Percentiles rank a stretch among this genome's conserved stretches.
These are phyloP conservation scores for Mrakia gelida DNA, from an alignment of 768 basidiomycete genomes.

Conservation along the genomic window DNA sequence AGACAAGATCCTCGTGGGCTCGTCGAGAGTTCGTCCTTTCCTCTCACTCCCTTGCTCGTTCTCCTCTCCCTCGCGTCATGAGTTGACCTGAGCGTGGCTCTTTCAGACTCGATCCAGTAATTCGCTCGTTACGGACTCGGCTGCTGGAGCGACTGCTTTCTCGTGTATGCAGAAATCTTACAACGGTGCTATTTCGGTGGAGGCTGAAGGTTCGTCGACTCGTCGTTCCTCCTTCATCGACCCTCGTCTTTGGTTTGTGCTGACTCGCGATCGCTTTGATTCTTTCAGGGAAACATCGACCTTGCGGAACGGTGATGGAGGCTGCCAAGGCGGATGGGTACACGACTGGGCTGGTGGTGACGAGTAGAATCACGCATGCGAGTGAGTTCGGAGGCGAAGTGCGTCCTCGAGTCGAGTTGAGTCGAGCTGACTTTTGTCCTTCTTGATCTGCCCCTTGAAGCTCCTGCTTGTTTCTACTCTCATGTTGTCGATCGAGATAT, in stretches of 20 bases:
- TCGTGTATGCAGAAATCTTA: constrained; percentile 38
- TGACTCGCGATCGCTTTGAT: too few relatives aligned
- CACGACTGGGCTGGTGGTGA: constrained; percentile 37
- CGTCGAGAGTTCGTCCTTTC: constrained; percentile 23
- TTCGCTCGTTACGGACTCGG: constrained; percentile 36
- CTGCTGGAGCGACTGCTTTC: constrained; percentile 41
- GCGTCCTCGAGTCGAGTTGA: too few relatives aligned
- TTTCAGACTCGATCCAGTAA: constrained; percentile 3
- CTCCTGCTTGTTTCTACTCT: constrained; percentile 39
- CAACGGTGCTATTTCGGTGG: constrained; percentile 39
- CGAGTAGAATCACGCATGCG: constrained; percentile 15
- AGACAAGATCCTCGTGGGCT: constrained; percentile 37
- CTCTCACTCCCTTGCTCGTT: background rate
- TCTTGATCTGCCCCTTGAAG: background rate
- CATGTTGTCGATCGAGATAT: constrained; percentile 39
- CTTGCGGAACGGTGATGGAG: constrained; percentile 40
- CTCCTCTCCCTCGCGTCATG: background rate
- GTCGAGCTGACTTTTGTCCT: background rate
- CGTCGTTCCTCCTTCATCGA: too few relatives aligned
- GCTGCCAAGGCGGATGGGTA: constrained; percentile 37
- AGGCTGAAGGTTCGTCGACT: constrained; percentile 9
- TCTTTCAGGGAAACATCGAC: background rate
- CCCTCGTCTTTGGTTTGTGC: too few relatives aligned
- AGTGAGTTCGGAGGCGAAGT: background rate
- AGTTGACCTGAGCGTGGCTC: background rate